Percentiles rank a stretch among this genome's conserved stretches.
These are phyloP conservation scores for Bolboschoenus planiculmis DNA, from an alignment of 176 grass and related monocot species.

Conservation along the genomic window DNA sequence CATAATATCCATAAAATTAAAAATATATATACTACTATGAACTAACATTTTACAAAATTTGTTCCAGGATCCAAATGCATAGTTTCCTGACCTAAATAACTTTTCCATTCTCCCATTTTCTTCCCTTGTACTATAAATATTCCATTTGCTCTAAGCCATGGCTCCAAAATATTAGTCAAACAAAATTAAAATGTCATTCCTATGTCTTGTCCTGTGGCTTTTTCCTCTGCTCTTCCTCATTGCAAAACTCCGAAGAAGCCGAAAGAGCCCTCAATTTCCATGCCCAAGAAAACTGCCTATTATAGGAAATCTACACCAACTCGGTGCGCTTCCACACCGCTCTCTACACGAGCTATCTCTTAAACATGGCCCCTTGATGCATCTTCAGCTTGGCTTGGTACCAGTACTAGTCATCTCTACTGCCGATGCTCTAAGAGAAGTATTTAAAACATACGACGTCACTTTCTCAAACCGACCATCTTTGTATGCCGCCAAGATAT, in stretches of 20 bases:
- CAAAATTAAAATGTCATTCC: not conserved
- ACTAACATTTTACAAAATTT: too few species aligned
- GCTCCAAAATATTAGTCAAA: not conserved
- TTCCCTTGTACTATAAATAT: not conserved
- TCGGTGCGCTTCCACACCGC: constrained; percentile 35
- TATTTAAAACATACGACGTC: constrained; percentile 42
- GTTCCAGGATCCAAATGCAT: too few species aligned
- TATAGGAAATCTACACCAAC: constrained; percentile 73
- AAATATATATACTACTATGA: too few species aligned
- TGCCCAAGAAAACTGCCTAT: constrained; percentile 43
- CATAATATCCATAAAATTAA: too few species aligned
- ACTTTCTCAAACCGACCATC: constrained; percentile 42
- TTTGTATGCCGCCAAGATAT: constrained; percentile 2
- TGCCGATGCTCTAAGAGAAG: constrained; percentile 22
- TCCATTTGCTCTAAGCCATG: not conserved
- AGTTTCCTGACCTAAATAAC: too few species aligned
- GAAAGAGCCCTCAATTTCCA: not conserved
- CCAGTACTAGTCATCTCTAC: constrained; percentile 55
- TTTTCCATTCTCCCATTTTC: too few species aligned
- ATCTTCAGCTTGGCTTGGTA: constrained; percentile 56
- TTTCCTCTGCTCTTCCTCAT: constrained; percentile 22
- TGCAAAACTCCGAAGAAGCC: not conserved
- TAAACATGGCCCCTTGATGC: constrained; percentile 57
- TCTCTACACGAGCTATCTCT: constrained; percentile 36
- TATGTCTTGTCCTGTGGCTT: constrained; percentile 16